Percentiles rank a stretch among this genome's conserved stretches.
Conservation (phyloP, 2,329 filamentous ascomycete genomes). For the Uncinocarpus reesii region DNA sequence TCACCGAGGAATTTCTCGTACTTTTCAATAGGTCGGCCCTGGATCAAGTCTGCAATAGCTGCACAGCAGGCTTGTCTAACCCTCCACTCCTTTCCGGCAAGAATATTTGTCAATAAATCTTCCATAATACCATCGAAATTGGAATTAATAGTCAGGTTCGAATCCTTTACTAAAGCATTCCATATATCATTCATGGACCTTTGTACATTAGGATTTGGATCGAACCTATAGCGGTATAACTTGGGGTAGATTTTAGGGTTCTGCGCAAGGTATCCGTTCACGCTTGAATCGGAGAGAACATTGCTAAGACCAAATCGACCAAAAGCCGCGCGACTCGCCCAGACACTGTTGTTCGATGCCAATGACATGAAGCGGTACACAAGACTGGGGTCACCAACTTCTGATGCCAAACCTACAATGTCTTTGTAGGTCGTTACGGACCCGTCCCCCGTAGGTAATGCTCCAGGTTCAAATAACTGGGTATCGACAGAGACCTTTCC, state of each 20-base stretch:
- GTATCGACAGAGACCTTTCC: slow-evolving; percentile 82
- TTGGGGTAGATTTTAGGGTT: slow-evolving; percentile 95
- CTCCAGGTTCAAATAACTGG: slow-evolving; percentile 83
- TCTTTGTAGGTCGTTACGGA: slow-evolving; percentile 95
- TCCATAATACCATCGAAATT: slow-evolving; percentile 84
- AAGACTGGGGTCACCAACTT: slow-evolving; percentile 90
- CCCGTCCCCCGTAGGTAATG: slow-evolving; percentile 79
- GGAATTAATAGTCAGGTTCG: slow-evolving; percentile 60
- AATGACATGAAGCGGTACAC: slow-evolving; percentile 98
- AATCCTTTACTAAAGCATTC: slow-evolving; percentile 88
- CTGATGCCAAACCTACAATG: slow-evolving; percentile 87
- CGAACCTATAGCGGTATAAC: slow-evolving; percentile 86
- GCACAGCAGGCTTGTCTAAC: slow-evolving; percentile 85
- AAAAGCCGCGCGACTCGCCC: slow-evolving; percentile 94
- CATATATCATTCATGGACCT: slow-evolving; percentile 97
- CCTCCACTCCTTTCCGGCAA: slow-evolving; percentile 79
- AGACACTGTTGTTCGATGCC: slow-evolving; percentile 89
- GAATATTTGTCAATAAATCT: slow-evolving; percentile 72
- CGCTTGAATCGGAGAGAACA: slow-evolving; percentile 74
- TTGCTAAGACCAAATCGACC: slow-evolving; percentile 86
- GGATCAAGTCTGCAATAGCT: slow-evolving; percentile 77
- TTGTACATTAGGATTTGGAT: slow-evolving; percentile 87
- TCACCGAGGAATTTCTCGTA: slow-evolving; percentile 77
- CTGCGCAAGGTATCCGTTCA: slow-evolving; percentile 56
- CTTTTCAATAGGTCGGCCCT: slow-evolving; percentile 62